Conservation (phyloP, 108 stramenopile genomes). For the Schizochytrium sp. region DNA sequence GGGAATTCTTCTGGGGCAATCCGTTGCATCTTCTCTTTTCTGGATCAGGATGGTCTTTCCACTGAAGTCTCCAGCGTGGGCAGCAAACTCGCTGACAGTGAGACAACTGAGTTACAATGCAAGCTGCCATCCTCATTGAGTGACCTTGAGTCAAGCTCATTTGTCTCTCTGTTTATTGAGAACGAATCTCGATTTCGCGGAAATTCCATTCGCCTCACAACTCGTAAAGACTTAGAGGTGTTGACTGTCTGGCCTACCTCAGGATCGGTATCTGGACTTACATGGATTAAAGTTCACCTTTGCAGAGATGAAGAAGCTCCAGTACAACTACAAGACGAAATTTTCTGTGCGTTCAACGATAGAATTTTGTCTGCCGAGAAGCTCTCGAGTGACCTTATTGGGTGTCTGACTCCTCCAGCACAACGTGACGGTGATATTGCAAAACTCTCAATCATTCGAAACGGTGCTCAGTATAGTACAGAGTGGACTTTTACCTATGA, state of each 20-base stretch:
- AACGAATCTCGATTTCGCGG: conserved; percentile 8
- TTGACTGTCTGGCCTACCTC: neutral
- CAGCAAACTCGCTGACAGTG: neutral
- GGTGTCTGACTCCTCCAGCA: too few species aligned
- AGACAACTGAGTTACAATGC: neutral
- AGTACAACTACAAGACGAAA: too few species aligned
- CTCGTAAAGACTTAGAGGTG: neutral
- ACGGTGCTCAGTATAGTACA: too few species aligned
- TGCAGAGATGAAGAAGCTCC: too few species aligned
- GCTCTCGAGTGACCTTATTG: too few species aligned
- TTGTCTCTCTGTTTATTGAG: neutral
- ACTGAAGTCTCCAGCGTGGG: neutral
- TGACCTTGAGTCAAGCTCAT: neutral
- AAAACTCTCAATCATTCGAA: too few species aligned
- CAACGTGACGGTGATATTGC: too few species aligned
- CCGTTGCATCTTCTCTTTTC: neutral
- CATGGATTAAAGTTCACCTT: neutral
- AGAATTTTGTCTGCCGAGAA: too few species aligned
- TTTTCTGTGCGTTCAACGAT: too few species aligned
- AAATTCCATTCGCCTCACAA: neutral
- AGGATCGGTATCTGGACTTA: neutral
- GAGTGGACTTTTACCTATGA: too few species aligned
- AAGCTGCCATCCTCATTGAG: neutral
- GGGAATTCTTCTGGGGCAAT: neutral
- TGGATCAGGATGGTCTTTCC: neutral